A percentile compares a stretch with the other conserved stretches of the same genome.
Conservation (phyloP, 192 early-diverging fungal genomes). For the Dissophora ornata region DNA sequence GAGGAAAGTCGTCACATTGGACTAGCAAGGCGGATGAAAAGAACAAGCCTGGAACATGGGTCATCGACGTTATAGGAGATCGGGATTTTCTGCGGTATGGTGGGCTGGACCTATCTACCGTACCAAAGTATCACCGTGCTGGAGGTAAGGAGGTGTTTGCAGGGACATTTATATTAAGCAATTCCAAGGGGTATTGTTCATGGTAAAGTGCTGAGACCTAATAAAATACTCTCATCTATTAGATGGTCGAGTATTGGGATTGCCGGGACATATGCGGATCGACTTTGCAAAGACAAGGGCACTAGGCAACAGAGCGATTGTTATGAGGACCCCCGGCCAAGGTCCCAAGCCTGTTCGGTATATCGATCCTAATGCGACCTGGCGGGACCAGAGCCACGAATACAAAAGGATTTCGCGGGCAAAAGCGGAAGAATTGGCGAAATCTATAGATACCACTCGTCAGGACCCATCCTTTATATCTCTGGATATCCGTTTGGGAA, state of each 20-base stretch:
- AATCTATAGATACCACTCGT: not conserved
- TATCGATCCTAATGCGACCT: constrained; percentile 36
- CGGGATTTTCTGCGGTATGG: constrained; percentile 43
- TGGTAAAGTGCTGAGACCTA: not conserved
- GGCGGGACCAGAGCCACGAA: constrained; percentile 39
- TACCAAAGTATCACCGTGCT: constrained; percentile 40
- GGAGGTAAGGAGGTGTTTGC: constrained; percentile 36
- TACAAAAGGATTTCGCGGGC: constrained; percentile 42
- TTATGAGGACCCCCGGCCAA: constrained; percentile 8
- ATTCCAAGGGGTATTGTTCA: not conserved
- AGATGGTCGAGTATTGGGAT: constrained; percentile 43
- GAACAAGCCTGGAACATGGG: constrained; percentile 34
- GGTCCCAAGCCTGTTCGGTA: constrained; percentile 14
- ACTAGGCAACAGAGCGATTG: constrained; percentile 19
- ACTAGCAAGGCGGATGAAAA: not conserved
- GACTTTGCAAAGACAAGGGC: constrained; percentile 36
- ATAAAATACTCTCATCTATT: not conserved
- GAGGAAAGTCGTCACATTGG: too few species aligned
- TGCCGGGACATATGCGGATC: constrained; percentile 23
- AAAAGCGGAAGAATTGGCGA: constrained; percentile 41
- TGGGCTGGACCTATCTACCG: constrained; percentile 9
- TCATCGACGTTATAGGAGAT: constrained; percentile 55
- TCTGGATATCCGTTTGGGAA: constrained; percentile 13
- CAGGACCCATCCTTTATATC: constrained; percentile 33
- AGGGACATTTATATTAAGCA: too few species aligned